Evolutionary conservation across 305 asterid genomes (phyloP).

Genomic region (Rubia balearica): DNA sequence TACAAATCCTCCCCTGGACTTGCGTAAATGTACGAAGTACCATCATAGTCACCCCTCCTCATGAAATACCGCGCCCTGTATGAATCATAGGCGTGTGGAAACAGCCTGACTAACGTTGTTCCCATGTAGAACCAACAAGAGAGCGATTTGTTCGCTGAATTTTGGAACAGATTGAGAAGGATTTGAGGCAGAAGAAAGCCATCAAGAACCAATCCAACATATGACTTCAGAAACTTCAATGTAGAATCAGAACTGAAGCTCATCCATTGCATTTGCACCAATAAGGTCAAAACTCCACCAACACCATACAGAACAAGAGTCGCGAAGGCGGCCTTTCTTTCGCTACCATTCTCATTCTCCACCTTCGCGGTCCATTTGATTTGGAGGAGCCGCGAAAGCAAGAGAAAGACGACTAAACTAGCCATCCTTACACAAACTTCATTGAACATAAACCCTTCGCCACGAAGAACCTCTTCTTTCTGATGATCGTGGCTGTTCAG

Average conservation of each 20-base stretch:
- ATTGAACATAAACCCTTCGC: conserved; percentile 40
- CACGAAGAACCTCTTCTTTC: conserved; percentile 15
- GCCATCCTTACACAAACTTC: conserved; percentile 42
- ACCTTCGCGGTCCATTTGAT: conserved; percentile 42
- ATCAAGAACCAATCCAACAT: conserved; percentile 53
- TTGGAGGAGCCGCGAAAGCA: conserved; percentile 46
- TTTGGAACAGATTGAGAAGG: conserved; percentile 34
- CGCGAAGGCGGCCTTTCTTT: conserved; percentile 28
- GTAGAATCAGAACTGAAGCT: conserved; percentile 15
- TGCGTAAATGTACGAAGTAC: conserved; percentile 42
- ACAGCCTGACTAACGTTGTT: conserved; percentile 37
- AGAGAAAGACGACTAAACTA: conserved; percentile 44
- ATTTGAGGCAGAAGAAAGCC: conserved; percentile 63
- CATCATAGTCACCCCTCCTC: conserved; percentile 16
- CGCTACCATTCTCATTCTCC: conserved; percentile 20
- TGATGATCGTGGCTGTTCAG: conserved; percentile 22
- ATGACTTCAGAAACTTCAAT: conserved; percentile 45
- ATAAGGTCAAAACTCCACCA: conserved; percentile 37
- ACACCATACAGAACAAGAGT: conserved; percentile 29
- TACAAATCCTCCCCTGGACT: conserved; percentile 38
- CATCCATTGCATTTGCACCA: conserved; percentile 24
- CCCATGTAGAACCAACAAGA: conserved; percentile 43
- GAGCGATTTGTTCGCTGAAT: conserved; percentile 32
- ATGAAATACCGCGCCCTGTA: conserved; percentile 21
- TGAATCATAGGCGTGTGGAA: conserved; percentile 62